Conservation (phyloP, 2,329 filamentous ascomycete genomes). For the Pestalotiopsis sp. region DNA sequence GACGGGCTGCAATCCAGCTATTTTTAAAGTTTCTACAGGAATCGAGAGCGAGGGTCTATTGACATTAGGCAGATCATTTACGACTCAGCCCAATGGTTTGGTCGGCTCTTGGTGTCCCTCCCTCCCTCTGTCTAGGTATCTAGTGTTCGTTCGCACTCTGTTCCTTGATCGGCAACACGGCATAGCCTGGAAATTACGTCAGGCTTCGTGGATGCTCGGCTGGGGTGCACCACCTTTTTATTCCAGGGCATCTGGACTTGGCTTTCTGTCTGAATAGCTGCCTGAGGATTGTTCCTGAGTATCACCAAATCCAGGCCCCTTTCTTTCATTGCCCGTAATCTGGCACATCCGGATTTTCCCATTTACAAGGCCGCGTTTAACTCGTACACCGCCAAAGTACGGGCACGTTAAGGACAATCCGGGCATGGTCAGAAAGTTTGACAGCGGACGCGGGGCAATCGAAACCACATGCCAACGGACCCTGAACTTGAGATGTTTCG, state of each 20-base stretch:
- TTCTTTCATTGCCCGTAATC: not conserved
- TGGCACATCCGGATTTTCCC: not conserved
- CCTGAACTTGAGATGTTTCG: not conserved
- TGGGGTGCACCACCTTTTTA: not conserved
- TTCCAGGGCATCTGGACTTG: not conserved
- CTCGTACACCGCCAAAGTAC: not conserved
- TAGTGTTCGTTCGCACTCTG: not conserved
- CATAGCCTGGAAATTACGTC: conserved; percentile 11
- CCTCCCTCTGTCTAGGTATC: not conserved
- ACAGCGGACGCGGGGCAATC: not conserved
- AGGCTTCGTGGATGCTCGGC: not conserved
- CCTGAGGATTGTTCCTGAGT: not conserved
- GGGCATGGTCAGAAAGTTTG: not conserved
- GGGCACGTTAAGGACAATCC: not conserved
- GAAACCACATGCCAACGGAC: not conserved
- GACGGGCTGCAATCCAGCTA: not conserved
- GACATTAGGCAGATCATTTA: not conserved
- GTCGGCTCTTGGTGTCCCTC: not conserved
- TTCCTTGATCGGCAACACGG: conserved; percentile 8
- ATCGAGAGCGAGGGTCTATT: not conserved
- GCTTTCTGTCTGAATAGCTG: not conserved
- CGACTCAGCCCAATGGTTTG: not conserved
- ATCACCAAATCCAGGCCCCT: not conserved
- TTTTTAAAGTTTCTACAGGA: not conserved
- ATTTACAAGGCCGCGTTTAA: not conserved